Evolutionary conservation across 805 yeast species (phyloP).

Genomic region (Hanseniaspora jakobsenii): DNA sequence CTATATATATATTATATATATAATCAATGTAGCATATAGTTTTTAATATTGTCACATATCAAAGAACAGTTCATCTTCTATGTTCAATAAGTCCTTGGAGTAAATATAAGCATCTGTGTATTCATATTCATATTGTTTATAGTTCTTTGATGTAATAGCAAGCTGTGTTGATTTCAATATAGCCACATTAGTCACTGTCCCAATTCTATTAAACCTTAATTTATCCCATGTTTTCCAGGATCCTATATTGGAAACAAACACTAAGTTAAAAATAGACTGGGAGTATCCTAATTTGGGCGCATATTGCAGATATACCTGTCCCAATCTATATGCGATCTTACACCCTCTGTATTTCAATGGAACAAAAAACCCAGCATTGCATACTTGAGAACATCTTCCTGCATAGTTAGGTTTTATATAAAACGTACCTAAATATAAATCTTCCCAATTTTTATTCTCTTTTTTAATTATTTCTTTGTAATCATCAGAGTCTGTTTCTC

Average conservation of each 20-base stretch:
- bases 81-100: constrained; percentile 46
- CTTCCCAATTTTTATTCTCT: constrained; percentile 32
- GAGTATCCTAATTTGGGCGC: constrained; percentile 71
- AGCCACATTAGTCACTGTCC: constrained; percentile 63
- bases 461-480: constrained; percentile 19
- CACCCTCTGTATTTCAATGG: constrained; percentile 46
- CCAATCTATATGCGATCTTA: constrained; percentile 61
- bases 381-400: constrained; percentile 75
- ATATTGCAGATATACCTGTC: constrained; percentile 50
- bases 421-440: constrained; percentile 54
- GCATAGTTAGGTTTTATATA: constrained; percentile 77
- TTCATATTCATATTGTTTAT: constrained; percentile 2
- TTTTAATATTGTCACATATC: too few species aligned
- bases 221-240: constrained; percentile 71
- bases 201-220: constrained; percentile 71
- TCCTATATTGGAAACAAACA: constrained; percentile 67
- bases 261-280: constrained; percentile 78
- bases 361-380: constrained; percentile 81
- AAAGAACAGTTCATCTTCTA: constrained; percentile 23
- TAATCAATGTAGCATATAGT: too few species aligned
- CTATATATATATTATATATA: too few species aligned
- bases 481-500: constrained; percentile 21
- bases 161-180: constrained; percentile 51
- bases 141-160: constrained; percentile 25
- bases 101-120: constrained; percentile 55